A percentile compares a stretch with the other conserved stretches of the same genome.
Evolutionary conservation across 345 rosid species (phyloP).

Genomic region (Pugionium dolabratum): DNA sequence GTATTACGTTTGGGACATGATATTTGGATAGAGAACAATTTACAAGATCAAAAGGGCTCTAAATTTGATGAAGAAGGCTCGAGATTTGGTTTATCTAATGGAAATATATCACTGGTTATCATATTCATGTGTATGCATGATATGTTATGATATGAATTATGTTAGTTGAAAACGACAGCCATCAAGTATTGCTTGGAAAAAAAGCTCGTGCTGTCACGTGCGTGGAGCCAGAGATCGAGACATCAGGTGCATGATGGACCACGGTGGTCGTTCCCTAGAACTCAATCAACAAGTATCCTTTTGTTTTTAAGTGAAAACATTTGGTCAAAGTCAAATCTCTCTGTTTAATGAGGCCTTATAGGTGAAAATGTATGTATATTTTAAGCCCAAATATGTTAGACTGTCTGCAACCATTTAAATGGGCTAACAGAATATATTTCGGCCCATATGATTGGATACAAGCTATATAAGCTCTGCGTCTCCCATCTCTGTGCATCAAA

Average conservation of each 20-base stretch:
- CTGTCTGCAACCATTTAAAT: background rate
- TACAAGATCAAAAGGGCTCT: background rate
- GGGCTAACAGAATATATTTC: background rate
- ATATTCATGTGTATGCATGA: too few relatives aligned
- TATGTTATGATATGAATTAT: background rate
- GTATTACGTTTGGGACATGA: too few relatives aligned
- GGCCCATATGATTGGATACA: slow-evolving; percentile 20
- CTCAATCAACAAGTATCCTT: slow-evolving; percentile 9
- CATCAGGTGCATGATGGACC: slow-evolving; percentile 34
- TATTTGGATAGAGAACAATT: background rate
- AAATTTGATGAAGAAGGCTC: background rate
- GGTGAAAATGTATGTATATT: too few relatives aligned
- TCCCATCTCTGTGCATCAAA: background rate
- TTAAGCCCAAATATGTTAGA: background rate
- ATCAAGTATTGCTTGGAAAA: slow-evolving; percentile 25
- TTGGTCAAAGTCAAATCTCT: slow-evolving; percentile 26
- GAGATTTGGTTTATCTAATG: too few relatives aligned
- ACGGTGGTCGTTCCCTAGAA: slow-evolving; percentile 33
- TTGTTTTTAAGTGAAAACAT: slow-evolving; percentile 13
- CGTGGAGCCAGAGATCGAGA: slow-evolving; percentile 37
- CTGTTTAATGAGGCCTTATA: too few relatives aligned
- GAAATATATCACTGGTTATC: too few relatives aligned
- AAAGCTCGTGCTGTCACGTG: slow-evolving; percentile 38
- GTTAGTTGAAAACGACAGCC: slow-evolving; percentile 31
- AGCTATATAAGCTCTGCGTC: slow-evolving; percentile 18